Conservation (phyloP, 2,329 filamentous ascomycete genomes). For the Colletotrichum sojae region DNA sequence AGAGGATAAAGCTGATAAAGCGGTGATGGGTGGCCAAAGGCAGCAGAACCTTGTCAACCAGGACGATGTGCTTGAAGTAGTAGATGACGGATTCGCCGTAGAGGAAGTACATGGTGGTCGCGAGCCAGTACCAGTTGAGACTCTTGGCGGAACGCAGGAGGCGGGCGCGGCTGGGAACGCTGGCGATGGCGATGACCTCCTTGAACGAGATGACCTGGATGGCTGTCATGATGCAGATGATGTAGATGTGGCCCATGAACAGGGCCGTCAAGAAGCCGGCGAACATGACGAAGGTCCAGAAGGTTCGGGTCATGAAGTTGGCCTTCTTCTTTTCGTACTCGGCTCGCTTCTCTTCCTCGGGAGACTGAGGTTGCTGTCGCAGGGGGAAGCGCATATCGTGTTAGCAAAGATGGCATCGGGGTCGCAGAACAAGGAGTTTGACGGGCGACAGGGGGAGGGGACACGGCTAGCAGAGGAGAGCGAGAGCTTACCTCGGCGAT, state of each 20-base stretch:
- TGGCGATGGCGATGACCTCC: constrained; percentile 98
- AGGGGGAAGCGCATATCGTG: not conserved
- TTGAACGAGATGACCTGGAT: constrained; percentile 98
- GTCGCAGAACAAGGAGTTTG: not conserved
- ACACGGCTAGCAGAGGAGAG: not conserved
- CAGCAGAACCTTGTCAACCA: constrained; percentile 93
- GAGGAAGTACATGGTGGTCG: constrained; percentile 99
- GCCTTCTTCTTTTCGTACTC: constrained; percentile 99
- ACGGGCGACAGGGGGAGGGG: not conserved
- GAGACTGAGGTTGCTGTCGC: constrained; percentile 58
- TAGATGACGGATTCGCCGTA: constrained; percentile 99
- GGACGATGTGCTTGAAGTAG: constrained; percentile 98
- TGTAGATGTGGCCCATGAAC: constrained; percentile 97
- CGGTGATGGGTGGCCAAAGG: constrained; percentile 97
- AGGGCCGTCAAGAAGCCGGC: constrained; percentile 90
- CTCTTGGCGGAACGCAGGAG: constrained; percentile 95
- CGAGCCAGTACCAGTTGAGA: constrained; percentile 98
- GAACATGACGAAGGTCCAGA: constrained; percentile 99
- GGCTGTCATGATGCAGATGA: constrained; percentile 92
- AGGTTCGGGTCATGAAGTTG: constrained; percentile 95
- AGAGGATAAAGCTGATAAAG: constrained; percentile 99
- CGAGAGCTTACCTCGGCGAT: constrained; percentile 54
- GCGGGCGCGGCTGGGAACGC: constrained; percentile 91
- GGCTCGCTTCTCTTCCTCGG: constrained; percentile 57
- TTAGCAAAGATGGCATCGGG: not conserved